phyloP scores from a whole-genome alignment of 805 yeast genomes.

The Lachancea nothofagi region DNA sequence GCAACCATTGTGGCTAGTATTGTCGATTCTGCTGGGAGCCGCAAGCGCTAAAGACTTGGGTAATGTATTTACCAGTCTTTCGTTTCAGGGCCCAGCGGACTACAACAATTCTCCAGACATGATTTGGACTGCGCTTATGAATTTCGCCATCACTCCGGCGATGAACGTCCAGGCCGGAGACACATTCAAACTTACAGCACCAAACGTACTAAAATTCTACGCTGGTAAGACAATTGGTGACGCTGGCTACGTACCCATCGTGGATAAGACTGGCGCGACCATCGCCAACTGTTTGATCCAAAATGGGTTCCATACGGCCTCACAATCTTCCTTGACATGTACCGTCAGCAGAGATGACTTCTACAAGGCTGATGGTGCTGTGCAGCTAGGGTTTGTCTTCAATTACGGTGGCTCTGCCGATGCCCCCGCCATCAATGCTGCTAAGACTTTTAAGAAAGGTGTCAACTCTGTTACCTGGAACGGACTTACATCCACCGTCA shows the following conservation, averaged over 20 bases:
- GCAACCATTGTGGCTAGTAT: conserved; percentile 4
- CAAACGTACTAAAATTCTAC: conserved; percentile 14
- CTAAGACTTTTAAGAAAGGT: conserved; percentile 11
- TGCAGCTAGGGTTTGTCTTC: conserved; percentile 9
- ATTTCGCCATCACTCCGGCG: conserved; percentile 10
- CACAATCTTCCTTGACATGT: conserved; percentile 4
- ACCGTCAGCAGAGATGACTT: conserved; percentile 1
- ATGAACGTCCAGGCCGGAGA: conserved; percentile 14
- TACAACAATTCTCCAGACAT: conserved; percentile 3
- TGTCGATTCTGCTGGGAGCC: conserved; percentile 1
- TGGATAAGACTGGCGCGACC: conserved; percentile 2
- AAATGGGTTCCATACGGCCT: conserved; percentile 3
- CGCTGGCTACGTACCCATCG: conserved; percentile 3
- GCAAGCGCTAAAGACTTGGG: conserved; percentile 14
- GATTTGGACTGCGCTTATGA: conserved; percentile 12
- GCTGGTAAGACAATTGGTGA: conserved; percentile 3
- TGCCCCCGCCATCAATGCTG: conserved; percentile 11
- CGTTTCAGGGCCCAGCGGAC: conserved; percentile 3
- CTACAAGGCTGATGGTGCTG: conserved; percentile 2
- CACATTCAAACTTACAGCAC: conserved; percentile 12
- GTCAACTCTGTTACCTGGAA: conserved; percentile 16
- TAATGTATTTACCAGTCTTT: conserved; percentile 13
- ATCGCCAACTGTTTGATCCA: conserved; percentile 9
- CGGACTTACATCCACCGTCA: conserved; percentile 12
- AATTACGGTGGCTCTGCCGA: conserved; percentile 12